Base-by-base conservation (phyloP, 2,329 filamentous ascomycete genomes). In the Exophiala aquamarina region DNA sequence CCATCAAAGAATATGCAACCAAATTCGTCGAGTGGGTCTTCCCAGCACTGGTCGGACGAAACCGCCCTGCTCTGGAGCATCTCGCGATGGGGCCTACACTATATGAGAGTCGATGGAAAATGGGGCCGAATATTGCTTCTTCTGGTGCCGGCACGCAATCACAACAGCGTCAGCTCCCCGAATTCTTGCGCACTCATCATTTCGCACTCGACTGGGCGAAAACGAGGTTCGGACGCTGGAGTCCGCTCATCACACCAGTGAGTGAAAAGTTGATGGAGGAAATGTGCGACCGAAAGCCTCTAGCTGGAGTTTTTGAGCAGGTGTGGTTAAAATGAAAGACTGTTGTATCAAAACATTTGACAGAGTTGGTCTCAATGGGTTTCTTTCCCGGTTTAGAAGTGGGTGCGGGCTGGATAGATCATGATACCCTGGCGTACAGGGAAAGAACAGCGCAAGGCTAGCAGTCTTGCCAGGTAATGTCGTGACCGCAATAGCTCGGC, bases 21-120 rank as follows among this genome's bases (percentile, higher is more conserved):
- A 60, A 58, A 34, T 60, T 60, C 42, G 39, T 60, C 17, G 58
- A 60, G 18, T 60, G 58, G 58, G 51, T 52, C 11, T 60, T 56
- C 44, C 52, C 54, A 3, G 28, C 44, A 14, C 35, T 49, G 4
- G 18, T 40, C 17, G 58, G 48, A 17, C 52, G 47, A n/a, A 28
- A 15, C 9, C 32, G 31, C 21, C 58, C 58, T 7, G 28, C 39
- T 28, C 39, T 60, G 5, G 52, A 58, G 39, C 55, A 55, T 13
- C 41, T 60, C 10, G 55, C 55, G 15, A 56, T 60, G 23, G 58
- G 58, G n/a, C 58, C 58, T n/a, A 55, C 55, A 3, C 14, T 60
- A 18, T 59, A 60, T 37, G 56, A 58, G 43, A 49, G 41, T 19
- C 47, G 58, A 4, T 56, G 53, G 52, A 59, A 52, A 21, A 52